phyloP scores from a whole-genome alignment of 345 rosid species.

The Acer saccharum region DNA sequence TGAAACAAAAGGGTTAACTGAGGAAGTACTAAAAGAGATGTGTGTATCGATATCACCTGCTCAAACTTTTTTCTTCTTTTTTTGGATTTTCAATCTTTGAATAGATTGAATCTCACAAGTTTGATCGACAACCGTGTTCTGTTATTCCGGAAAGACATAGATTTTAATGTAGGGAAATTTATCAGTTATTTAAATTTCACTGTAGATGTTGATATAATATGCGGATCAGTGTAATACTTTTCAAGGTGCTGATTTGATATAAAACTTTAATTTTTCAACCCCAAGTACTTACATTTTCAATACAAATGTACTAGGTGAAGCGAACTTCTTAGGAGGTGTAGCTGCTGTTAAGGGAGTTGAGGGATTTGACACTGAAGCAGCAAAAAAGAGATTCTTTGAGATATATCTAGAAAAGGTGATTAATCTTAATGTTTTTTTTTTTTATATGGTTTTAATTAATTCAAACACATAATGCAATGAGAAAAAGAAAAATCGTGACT shows the following conservation, averaged over 20 bases:
- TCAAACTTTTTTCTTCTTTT: not conserved
- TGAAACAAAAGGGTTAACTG: not conserved
- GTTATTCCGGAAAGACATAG: too few relatives aligned
- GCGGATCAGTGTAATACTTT: too few relatives aligned
- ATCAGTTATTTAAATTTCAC: too few relatives aligned
- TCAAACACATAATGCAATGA: constrained; percentile 8
- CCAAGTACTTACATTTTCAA: not conserved
- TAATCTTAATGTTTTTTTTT: not conserved
- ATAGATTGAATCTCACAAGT: not conserved
- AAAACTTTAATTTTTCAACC: not conserved
- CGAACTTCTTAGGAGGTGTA: constrained; percentile 87
- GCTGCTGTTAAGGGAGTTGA: constrained; percentile 81
- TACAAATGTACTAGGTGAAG: constrained; percentile 63
- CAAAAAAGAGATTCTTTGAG: constrained; percentile 86
- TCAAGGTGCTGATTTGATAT: not conserved
- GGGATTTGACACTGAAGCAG: constrained; percentile 64
- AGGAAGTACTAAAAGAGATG: not conserved
- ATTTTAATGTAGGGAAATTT: too few relatives aligned
- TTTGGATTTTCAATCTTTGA: not conserved
- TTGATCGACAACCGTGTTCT: too few relatives aligned
- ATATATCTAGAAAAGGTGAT: constrained; percentile 86
- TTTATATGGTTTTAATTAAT: not conserved
- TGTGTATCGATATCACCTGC: not conserved
- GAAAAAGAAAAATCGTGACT: constrained; percentile 1
- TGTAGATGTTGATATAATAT: too few relatives aligned